A percentile compares a stretch with the other conserved stretches of the same genome.
Evolutionary conservation across 2,329 filamentous ascomycete species (phyloP).

Genomic region (Phaeophleospora eucalypticola): DNA sequence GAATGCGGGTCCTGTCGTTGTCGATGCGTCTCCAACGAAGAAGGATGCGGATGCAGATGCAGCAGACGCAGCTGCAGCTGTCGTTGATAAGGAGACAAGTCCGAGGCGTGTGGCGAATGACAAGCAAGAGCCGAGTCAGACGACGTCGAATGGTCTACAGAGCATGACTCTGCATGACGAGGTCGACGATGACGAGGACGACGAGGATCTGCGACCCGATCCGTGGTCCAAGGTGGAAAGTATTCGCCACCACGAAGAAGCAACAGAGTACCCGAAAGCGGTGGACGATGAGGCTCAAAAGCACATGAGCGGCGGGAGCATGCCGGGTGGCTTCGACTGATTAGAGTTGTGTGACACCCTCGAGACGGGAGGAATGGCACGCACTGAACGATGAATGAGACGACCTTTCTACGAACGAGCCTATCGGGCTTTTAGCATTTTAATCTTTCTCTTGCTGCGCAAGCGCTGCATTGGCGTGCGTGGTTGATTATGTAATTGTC

Average conservation of each 20-base stretch:
- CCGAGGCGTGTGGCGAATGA: too few species aligned
- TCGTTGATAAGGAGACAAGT: too few species aligned
- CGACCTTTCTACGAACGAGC: too few species aligned
- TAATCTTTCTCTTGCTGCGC: too few species aligned
- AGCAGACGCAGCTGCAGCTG: too few species aligned
- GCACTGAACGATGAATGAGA: not conserved
- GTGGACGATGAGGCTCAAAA: not conserved
- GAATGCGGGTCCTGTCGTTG: slow-evolving; percentile 28
- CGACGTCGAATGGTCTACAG: slow-evolving; percentile 10
- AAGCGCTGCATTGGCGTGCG: too few species aligned
- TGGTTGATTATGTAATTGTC: too few species aligned
- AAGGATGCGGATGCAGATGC: slow-evolving; percentile 3
- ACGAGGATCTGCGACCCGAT: slow-evolving; percentile 18
- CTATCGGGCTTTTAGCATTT: too few species aligned
- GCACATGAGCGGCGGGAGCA: slow-evolving; percentile 17
- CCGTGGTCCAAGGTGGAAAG: slow-evolving; percentile 25
- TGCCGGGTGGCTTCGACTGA: slow-evolving; percentile 34
- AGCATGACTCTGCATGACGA: slow-evolving; percentile 16
- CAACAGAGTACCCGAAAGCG: too few species aligned
- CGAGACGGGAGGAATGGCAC: too few species aligned
- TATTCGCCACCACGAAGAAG: slow-evolving; percentile 9
- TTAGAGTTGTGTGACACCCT: too few species aligned
- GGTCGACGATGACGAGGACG: slow-evolving; percentile 17
- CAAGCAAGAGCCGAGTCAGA: not conserved
- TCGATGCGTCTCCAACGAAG: slow-evolving; percentile 30